Evolutionary conservation across 768 basidiomycete species (phyloP), one percentile per base, ranked within the genome.

Genomic region (Auriscalpium orientale): DNA sequence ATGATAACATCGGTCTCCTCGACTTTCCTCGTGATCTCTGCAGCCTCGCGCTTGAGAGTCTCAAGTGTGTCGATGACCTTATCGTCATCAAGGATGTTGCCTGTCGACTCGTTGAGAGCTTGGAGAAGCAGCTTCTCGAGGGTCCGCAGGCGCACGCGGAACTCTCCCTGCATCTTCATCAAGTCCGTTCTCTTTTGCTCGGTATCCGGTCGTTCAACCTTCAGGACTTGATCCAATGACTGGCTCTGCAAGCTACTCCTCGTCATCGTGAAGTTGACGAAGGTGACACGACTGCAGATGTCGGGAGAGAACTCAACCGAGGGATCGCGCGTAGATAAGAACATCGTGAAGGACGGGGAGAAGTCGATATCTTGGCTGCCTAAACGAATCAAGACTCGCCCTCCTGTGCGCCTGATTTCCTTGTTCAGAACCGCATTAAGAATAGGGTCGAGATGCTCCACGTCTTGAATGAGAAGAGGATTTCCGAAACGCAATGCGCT

Each of bases 271-370:
- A 94, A 95, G 74, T 93, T 95, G 73, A 95, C 91, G 64, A 95
- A 93, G 0, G 89, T 92, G 28, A 95, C 91, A 58, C 97, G 84
- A 76, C 93, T 95, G 77, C 95, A 98, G 63, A 99, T 95, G 69
- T 99, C 97, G 3, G 97, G 94, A 12, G 95, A 91, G 72, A 99
- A 98, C 65, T 98, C 94, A 59, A 97, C 89, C 0, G 95, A 95
- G 2, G 97, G 95, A 69, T 99, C 95, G 20, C 97, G 78, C 11
- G 97, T 99, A 2, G 95, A 91, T 46, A 99, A 79, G 83, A 99
- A 99, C 92, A 99, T 95, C 6, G 92, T 97, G 78, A 99, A 99
- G n/a, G 97, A 87, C 7, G 97, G 97, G 0, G 97, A 99, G 70
- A 98, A 98, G 69, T 99, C 97, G 69, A 99, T 98, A 63, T 99